Conservation (phyloP, 768 basidiomycete genomes). For the Gyrodon lividus region DNA sequence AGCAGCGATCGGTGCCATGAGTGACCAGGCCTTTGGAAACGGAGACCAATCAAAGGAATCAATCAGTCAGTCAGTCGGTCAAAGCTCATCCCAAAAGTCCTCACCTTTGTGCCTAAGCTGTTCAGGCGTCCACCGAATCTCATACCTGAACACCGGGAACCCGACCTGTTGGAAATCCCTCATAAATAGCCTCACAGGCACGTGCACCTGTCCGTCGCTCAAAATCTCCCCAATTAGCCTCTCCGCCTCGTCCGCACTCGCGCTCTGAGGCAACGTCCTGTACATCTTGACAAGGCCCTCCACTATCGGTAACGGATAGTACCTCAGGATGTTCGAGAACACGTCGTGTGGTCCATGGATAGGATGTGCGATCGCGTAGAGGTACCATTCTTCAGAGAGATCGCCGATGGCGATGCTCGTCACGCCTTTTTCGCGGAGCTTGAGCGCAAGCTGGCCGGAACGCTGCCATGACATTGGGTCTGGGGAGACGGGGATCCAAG, state of each 20-base stretch:
- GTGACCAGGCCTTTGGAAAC: conserved; percentile 58
- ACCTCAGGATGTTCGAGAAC: conserved; percentile 55
- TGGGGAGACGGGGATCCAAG: conserved; percentile 53
- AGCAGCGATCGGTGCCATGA: conserved; percentile 59
- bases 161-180: conserved; percentile 54
- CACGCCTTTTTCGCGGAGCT: conserved; percentile 56
- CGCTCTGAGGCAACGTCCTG: conserved; percentile 37
- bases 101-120: conserved; percentile 54
- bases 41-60: neutral
- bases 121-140: conserved; percentile 69
- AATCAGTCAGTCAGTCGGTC: neutral
- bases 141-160: conserved; percentile 68
- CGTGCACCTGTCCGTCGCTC: conserved; percentile 62
- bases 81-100: conserved; percentile 3
- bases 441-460: conserved; percentile 54
- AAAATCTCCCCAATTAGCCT: conserved; percentile 58
- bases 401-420: conserved; percentile 65
- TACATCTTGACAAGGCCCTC: conserved; percentile 46
- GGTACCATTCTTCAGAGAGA: conserved; percentile 73
- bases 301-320: conserved; percentile 53
- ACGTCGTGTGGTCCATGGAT: conserved; percentile 51
- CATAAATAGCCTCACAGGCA: conserved; percentile 62
- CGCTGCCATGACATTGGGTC: conserved; percentile 71
- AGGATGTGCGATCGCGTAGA: conserved; percentile 70
- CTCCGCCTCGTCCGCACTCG: conserved; percentile 42